Evolutionary conservation across 1,139 yeast genomes (phyloP), one percentile per base, ranked within the genome.

Genomic region (Suhomyces panamericanus): DNA sequence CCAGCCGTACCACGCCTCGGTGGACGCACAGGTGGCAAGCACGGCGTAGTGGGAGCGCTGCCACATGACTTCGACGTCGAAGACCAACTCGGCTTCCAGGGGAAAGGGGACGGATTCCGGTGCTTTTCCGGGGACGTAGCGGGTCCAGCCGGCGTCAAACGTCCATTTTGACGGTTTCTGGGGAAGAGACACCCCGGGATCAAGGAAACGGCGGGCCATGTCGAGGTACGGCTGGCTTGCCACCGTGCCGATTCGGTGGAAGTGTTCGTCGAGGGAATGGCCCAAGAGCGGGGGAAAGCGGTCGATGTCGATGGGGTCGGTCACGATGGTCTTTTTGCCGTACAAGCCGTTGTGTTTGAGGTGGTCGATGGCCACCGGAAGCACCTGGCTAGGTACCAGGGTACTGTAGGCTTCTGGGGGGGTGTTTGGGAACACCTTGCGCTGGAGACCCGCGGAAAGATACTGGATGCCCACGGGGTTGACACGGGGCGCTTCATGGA

Each of bases 1-100:
- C 99, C 99, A 95, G 0, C 85, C 84, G 60, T 91, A 95, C 96
- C 98, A 90, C 0, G 97, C 96, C 15, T 76, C 69, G 0, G 75
- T 61, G 0, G 96, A 81, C 1, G 78, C 85, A 8, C 97, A 96
- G 0, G 89, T 81, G 1, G 96, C 96, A 64, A 95, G 61, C 0
- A 87, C 82, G 0, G 98, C 83, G 60, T 81, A 90, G 8, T 78
- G 79, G 0, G 95, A 80, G 1, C 80, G 62, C 51, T 88, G 85
- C 66, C 89, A 91, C 60, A 91, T 60, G 0, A 86, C 89, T 62
- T 95, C 99, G 7, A 88, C 93, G 64, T 95, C 99, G 62, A 93
- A 93, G 0, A 87, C 91, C 17, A 91, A 60, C 6, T 79, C 81
- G 32, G 78, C 81, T 45, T 82, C 83, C 22, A 64, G 53, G 0